phyloP scores from a whole-genome alignment of 805 yeast genomes.

The Starmerella floris region DNA sequence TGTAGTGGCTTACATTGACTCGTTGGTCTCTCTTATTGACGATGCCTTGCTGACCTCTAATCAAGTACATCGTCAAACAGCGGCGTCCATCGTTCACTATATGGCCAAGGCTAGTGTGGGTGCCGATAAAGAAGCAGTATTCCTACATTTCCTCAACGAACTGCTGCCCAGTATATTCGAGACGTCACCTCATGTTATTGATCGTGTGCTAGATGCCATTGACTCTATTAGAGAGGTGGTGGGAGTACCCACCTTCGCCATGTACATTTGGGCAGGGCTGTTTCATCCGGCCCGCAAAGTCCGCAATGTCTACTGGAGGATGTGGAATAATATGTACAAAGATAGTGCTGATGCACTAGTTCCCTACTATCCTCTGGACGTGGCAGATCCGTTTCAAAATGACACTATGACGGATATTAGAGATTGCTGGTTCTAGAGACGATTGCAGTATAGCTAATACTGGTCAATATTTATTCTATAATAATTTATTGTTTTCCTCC shows the following conservation, averaged over 20 bases:
- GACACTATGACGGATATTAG: constrained; percentile 21
- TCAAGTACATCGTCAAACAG: constrained; percentile 88
- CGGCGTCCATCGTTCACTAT: constrained; percentile 73
- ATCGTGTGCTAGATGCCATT: constrained; percentile 65
- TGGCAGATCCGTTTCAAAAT: constrained; percentile 25
- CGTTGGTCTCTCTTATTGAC: constrained; percentile 64
- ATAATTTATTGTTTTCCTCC: neutral
- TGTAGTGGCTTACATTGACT: constrained; percentile 61
- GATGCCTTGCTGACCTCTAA: constrained; percentile 87
- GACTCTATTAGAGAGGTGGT: constrained; percentile 57
- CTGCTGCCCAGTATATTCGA: constrained; percentile 83
- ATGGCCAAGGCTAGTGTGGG: constrained; percentile 72
- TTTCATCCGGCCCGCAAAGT: constrained; percentile 91
- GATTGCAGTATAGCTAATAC: neutral
- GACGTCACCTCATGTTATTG: constrained; percentile 89
- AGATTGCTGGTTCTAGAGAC: constrained; percentile 31
- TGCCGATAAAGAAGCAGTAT: constrained; percentile 62
- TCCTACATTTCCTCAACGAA: constrained; percentile 68
- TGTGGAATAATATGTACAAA: constrained; percentile 64
- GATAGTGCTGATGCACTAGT: constrained; percentile 63
- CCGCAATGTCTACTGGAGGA: constrained; percentile 69
- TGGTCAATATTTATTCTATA: neutral
- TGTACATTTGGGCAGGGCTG: constrained; percentile 75
- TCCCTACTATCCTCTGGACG: constrained; percentile 58
- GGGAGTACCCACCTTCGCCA: constrained; percentile 63